These are phyloP conservation scores for Cyberlindnera subsufficiens DNA, from an alignment of 805 yeast genomes.

Conservation along the genomic window DNA sequence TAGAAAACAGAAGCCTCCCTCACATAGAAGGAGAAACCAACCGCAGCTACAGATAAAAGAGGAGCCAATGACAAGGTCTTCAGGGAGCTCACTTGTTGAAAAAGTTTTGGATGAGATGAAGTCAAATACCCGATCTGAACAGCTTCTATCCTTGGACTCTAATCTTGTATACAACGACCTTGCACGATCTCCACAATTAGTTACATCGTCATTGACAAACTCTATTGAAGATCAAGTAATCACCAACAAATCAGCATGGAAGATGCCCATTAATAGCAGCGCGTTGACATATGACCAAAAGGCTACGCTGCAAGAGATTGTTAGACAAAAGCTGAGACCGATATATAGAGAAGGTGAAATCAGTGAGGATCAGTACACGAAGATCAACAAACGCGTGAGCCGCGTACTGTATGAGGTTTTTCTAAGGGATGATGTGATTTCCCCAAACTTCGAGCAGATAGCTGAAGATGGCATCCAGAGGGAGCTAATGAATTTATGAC, in stretches of 20 bases:
- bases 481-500: slow-evolving; percentile 7
- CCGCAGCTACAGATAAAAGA: neutral
- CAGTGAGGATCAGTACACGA: slow-evolving; percentile 42
- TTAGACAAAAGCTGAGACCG: slow-evolving; percentile 47
- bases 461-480: slow-evolving; percentile 12
- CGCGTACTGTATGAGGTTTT: slow-evolving; percentile 45
- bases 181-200: neutral
- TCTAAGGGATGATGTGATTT: slow-evolving; percentile 4
- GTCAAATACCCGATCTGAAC: neutral
- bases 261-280: slow-evolving; percentile 1
- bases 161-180: neutral
- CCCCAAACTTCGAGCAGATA: slow-evolving; percentile 12
- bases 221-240: neutral
- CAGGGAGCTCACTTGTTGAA: neutral
- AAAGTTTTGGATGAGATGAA: slow-evolving; percentile 1
- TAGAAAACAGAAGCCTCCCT: slow-evolving; percentile 18
- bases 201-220: neutral
- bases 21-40: slow-evolving; percentile 8
- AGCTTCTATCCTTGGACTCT: neutral
- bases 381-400: slow-evolving; percentile 57
- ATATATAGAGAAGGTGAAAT: slow-evolving; percentile 34
- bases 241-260: neutral
- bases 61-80: too few relatives aligned
- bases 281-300: slow-evolving; percentile 39
- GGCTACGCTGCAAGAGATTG: slow-evolving; percentile 47